Evolutionary conservation across 2,329 filamentous ascomycete species (phyloP), one percentile per base, ranked within the genome.

Genomic region (Hypocrella siamensis): DNA sequence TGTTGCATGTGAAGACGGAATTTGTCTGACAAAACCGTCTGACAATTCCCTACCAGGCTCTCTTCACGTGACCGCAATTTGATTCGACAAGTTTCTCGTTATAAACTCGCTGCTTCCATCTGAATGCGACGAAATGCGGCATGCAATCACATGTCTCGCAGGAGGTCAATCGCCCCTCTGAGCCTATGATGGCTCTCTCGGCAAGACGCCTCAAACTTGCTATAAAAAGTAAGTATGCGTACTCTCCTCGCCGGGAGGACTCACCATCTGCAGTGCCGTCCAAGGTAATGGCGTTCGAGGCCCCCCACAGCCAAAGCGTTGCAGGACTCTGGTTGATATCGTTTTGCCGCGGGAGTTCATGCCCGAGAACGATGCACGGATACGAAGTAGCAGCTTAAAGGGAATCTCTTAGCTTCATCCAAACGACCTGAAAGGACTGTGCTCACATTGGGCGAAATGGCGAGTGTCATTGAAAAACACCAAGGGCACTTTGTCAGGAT

Each of bases 241-340:
- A 15, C 6, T 26, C 2, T 19, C 18, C 27, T 10, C 11, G 10
- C 7, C 14, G 7, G 17, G 8, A 31, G n/a, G 16, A 40, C 40
- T 34, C 21, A 39, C 38, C 6, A 15, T 42, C 35, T 8, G 32
- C 5, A 17, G 41, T 42, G 3, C 36, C 39, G 30, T 43, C 39
- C 30, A 43, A 36, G 8, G 39, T 40, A 17, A 42, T 35, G n/a
- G 35, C 38, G 26, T 40, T 24, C 6, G 40, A 38, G 12, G 38
- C 41, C 1, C 41, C 40, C 38, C 36, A 41, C 1, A 40, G 35
- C 41, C 38, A 43, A 4, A 43, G 38, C 3, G 36, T 43, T 9
- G 40, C 37, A 10, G 35, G 31, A 17, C 40, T 43, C 14, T 5
- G 36, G 10, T 34, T 31, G 14, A 9, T 26, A 1, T 8, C 16